Evolutionary conservation across 768 basidiomycete species (phyloP), one percentile per base, ranked within the genome.

Genomic region (Boletus rubroflammeus): DNA sequence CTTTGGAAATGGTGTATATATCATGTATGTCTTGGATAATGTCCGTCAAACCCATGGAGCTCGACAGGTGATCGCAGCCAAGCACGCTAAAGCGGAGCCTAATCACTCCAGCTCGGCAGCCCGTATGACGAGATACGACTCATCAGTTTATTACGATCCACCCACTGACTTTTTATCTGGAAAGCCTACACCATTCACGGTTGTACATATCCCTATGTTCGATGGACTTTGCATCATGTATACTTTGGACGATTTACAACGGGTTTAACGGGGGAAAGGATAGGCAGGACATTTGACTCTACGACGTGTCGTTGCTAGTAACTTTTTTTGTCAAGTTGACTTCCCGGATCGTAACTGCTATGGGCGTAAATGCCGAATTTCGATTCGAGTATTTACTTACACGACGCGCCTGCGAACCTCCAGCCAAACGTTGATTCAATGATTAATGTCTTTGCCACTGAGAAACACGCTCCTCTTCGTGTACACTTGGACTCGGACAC

Each of bases 161-260:
- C 6, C 29, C 29, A 28, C 38, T 7, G 26, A 28, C n/a, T 11
- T 10, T 38, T 42, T 26, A 21, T 23, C 44, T 44, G 42, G 39
- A 34, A 39, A 40, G 14, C 10, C 2, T 26, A 61, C 51, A 54
- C 53, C 62, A 62, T 51, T 40, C 46, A 38, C 31, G 35, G 29
- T 50, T 64, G 51, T 64, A 63, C 53, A 63, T 56, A 62, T 51
- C 52, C 52, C 31, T 23, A 39, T 47, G 39, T 26, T 52, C 38
- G 15, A 32, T 21, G 35, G 23, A 29, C 28, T 13, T 36, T 32
- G 50, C 17, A 41, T 41, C 17, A 41, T 41, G 42, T 36, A 23
- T 23, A 17, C 43, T 28, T 47, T 28, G 26, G 25, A 34, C 19
- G 32, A 19, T 14, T 14, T 35, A 4, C 14, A 2, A 14, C 17